These are phyloP conservation scores for Colletotrichum lindemuthianum DNA, from an alignment of 2,329 filamentous ascomycete genomes.

Conservation along the genomic window DNA sequence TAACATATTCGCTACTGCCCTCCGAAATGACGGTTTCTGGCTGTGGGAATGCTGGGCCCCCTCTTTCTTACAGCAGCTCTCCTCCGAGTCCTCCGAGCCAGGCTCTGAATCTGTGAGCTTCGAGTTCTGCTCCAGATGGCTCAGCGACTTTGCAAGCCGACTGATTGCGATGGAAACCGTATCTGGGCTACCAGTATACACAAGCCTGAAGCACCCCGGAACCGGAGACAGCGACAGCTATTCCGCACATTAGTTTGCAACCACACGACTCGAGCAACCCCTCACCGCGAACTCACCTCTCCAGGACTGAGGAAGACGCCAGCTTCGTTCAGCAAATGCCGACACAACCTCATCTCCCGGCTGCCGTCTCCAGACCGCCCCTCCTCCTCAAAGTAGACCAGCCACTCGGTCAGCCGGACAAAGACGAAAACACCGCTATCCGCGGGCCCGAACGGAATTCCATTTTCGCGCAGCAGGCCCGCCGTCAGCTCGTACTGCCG, in stretches of 20 bases:
- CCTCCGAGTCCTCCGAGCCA: background rate
- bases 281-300: slow-evolving; percentile 1
- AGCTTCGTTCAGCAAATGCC: slow-evolving; percentile 2
- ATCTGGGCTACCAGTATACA: background rate
- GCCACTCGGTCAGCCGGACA: slow-evolving; percentile 10
- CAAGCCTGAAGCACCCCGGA: slow-evolving; percentile 14
- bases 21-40: background rate
- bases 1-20: background rate
- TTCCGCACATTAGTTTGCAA: background rate
- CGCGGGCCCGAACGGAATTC: slow-evolving; percentile 4
- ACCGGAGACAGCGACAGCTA: slow-evolving; percentile 8
- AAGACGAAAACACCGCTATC: slow-evolving; percentile 16
- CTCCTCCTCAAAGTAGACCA: background rate
- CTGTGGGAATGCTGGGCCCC: too few relatives aligned
- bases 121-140: background rate
- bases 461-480: background rate
- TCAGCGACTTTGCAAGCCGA: background rate
- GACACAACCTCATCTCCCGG: slow-evolving; percentile 3
- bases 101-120: too few relatives aligned
- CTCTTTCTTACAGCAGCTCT: background rate
- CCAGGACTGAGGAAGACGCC: slow-evolving; percentile 16
- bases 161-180: background rate
- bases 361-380: background rate
- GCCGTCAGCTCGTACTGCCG: slow-evolving; percentile 6
- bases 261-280: too few relatives aligned